Conservation (phyloP, 139 green algal genomes). For the Haematococcus sp. region DNA sequence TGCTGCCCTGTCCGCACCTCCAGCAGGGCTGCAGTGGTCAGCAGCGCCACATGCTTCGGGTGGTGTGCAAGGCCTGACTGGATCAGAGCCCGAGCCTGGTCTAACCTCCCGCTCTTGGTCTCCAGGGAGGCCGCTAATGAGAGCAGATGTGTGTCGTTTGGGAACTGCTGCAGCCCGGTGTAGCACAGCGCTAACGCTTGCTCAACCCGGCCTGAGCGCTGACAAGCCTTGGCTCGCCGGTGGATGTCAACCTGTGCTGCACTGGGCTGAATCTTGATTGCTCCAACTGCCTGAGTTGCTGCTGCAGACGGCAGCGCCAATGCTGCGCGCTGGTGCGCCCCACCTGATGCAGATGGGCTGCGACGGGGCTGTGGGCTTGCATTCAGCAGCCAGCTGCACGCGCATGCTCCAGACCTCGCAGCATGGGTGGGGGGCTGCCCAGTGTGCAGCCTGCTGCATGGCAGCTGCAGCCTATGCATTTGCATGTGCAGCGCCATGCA, state of each 20-base stretch:
- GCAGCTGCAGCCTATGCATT: too few relatives aligned
- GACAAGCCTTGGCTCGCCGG: neutral
- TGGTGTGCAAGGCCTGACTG: constrained; percentile 10
- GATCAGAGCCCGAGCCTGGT: constrained; percentile 14
- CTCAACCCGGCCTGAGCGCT: neutral
- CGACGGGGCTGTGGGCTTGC: too few relatives aligned
- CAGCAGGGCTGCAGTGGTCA: constrained; percentile 16
- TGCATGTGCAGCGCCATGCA: too few relatives aligned
- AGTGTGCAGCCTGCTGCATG: too few relatives aligned
- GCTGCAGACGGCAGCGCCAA: too few relatives aligned
- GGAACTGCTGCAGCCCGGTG: constrained; percentile 21
- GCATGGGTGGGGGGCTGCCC: too few relatives aligned
- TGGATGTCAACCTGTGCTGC: constrained; percentile 5
- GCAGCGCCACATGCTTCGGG: constrained; percentile 25
- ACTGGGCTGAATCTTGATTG: too few relatives aligned
- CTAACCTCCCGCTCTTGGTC: constrained; percentile 14
- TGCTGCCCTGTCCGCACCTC: neutral
- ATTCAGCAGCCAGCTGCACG: too few relatives aligned
- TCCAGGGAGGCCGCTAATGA: constrained; percentile 33
- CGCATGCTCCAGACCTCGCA: too few relatives aligned
- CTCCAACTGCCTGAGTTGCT: too few relatives aligned
- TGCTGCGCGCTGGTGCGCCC: too few relatives aligned
- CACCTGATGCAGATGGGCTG: too few relatives aligned
- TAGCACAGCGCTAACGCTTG: constrained; percentile 17
- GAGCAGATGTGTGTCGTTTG: constrained; percentile 20